These are phyloP conservation scores for Colletotrichum echinochloae DNA, from an alignment of 2,329 filamentous ascomycete genomes.

Conservation along the genomic window DNA sequence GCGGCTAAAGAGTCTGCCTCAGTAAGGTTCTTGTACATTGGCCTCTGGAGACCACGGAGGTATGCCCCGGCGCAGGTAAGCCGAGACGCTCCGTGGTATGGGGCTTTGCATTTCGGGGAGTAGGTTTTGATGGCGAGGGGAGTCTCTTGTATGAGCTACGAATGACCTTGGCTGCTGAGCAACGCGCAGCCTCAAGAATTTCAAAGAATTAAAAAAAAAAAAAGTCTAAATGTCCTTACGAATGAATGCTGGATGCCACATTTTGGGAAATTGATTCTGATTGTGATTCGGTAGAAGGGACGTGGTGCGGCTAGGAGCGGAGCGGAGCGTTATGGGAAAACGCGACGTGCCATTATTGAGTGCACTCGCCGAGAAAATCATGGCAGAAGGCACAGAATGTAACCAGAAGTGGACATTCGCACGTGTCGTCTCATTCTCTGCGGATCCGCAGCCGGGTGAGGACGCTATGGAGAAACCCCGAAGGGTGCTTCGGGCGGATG, in stretches of 20 bases:
- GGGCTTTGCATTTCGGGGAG: conserved; percentile 31
- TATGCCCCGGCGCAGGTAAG: conserved; percentile 34
- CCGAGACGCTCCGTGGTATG: conserved; percentile 18
- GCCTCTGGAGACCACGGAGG: conserved; percentile 10
- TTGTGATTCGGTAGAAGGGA: not conserved
- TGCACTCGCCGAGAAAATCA: not conserved
- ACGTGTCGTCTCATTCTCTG: conserved; percentile 26
- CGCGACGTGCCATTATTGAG: not conserved
- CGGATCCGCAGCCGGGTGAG: not conserved
- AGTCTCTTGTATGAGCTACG: conserved; percentile 40
- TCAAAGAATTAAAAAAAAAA: not conserved
- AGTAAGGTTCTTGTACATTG: conserved; percentile 45
- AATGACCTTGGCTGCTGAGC: conserved; percentile 32
- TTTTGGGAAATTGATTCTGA: not conserved
- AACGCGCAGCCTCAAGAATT: conserved; percentile 33
- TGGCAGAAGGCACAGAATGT: not conserved
- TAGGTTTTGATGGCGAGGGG: conserved; percentile 21
- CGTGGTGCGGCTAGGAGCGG: not conserved
- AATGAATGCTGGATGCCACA: not conserved
- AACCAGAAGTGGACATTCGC: not conserved
- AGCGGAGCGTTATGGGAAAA: not conserved
- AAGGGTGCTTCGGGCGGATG: not conserved
- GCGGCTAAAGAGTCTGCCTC: conserved; percentile 56
- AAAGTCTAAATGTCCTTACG: not conserved
- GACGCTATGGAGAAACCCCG: not conserved